Evolutionary conservation across 352 stramenopile species (phyloP), one percentile per base, ranked within the genome.

Genomic region (Ochromonadaceae sp.): DNA sequence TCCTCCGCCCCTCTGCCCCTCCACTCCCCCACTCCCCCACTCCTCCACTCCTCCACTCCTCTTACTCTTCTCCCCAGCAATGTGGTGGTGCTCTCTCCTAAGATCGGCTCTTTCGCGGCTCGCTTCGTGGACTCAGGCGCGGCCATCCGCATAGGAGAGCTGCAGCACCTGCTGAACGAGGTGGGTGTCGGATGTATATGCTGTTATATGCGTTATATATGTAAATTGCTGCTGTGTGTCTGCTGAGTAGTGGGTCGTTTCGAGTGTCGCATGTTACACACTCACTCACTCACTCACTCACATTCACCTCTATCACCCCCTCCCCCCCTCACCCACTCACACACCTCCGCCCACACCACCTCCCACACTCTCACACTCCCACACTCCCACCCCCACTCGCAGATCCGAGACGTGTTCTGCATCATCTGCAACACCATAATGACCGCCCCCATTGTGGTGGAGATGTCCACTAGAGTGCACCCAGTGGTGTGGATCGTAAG

Each of bases 351-450:
- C n/a, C n/a, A n/a, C n/a, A n/a, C n/a, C n/a, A n/a, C n/a, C n/a
- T n/a, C n/a, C n/a, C n/a, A n/a, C n/a, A n/a, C n/a, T n/a, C n/a
- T n/a, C n/a, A n/a, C n/a, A n/a, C n/a, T n/a, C n/a, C n/a, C n/a
- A n/a, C n/a, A n/a, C n/a, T n/a, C n/a, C n/a, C n/a, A n/a, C n/a
- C n/a, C n/a, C n/a, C n/a, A n/a, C n/a, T n/a, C n/a, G n/a, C n/a
- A n/a, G 32, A 60, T 60, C 32, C 10, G 52, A 10, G 31, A 60
- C 35, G 52, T 60, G 5, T 60, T 60, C 25, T 60, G 52, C 31
- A 60, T 60, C 28, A 60, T 60, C 32, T 60, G 52, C 52, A 60
- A 60, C 22, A 60, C 52, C 4, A 60, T 60, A n/a, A 60, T 60
- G 52, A 60, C 52, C 14, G 52, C 52, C 2, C 28, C 43, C 31